Evolutionary conservation across 345 rosid genomes (phyloP).

Genomic region (Hevea brasiliensis): DNA sequence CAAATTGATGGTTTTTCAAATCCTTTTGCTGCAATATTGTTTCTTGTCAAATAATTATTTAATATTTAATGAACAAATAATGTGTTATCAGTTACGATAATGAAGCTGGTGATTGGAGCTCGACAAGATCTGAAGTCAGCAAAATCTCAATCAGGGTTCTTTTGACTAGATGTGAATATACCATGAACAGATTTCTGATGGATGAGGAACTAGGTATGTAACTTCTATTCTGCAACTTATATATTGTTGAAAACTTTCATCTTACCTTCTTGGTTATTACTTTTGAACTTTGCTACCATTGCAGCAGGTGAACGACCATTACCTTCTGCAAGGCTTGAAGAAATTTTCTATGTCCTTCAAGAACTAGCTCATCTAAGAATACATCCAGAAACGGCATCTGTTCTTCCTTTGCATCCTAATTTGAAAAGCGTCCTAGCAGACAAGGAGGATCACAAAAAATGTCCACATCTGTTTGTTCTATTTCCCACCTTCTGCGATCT

Average conservation of each 20-base stretch:
- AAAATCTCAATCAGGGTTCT: conserved; percentile 63
- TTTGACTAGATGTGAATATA: conserved; percentile 68
- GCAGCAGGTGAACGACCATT: conserved; percentile 64
- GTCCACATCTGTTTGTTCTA: conserved; percentile 75
- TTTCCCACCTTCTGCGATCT: conserved; percentile 90
- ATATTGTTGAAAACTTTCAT: background rate
- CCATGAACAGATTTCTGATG: conserved; percentile 62
- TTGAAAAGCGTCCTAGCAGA: conserved; percentile 48
- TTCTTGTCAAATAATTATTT: background rate
- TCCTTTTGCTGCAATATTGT: background rate
- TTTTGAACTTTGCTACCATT: conserved; percentile 8
- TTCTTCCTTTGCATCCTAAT: conserved; percentile 61
- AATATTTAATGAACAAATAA: conserved; percentile 18
- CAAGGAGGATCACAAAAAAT: conserved; percentile 36
- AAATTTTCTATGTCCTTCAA: conserved; percentile 60
- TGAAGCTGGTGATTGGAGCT: conserved; percentile 56
- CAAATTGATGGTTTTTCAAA: background rate
- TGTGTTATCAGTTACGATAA: conserved; percentile 45
- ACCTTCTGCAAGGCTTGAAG: conserved; percentile 80
- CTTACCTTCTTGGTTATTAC: conserved; percentile 1
- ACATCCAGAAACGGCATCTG: conserved; percentile 63
- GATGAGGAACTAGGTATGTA: conserved; percentile 72
- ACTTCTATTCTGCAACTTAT: conserved; percentile 7
- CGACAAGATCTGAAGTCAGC: conserved; percentile 68
- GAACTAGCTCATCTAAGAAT: conserved; percentile 60